phyloP scores from a whole-genome alignment of 495 filamentous ascomycete genomes.

The Trichoderma erinaceum region DNA sequence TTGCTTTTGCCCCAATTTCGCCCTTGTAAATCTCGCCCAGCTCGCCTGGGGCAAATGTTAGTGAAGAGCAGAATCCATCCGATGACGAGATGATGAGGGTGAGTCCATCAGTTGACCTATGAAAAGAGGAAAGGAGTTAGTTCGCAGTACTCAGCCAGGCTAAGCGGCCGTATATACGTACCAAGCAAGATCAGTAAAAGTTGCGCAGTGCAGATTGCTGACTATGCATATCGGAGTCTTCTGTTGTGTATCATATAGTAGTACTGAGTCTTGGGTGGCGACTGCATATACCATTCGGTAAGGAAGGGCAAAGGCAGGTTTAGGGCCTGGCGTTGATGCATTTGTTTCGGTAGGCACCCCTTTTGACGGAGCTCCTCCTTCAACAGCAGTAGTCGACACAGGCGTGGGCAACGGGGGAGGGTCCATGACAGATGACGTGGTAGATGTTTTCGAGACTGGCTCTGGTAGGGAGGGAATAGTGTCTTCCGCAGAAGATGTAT shows the following conservation, averaged over 20 bases:
- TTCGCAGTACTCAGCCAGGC: conserved; percentile 12
- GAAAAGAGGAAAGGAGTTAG: conserved; percentile 28
- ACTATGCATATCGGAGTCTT: conserved; percentile 86
- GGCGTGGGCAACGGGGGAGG: conserved; percentile 63
- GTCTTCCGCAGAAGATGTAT: conserved; percentile 83
- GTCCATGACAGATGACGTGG: conserved; percentile 67
- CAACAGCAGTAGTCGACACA: conserved; percentile 22
- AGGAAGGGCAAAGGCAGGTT: conserved; percentile 71
- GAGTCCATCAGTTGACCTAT: conserved; percentile 87
- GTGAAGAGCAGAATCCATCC: conserved; percentile 91
- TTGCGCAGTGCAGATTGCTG: conserved; percentile 94
- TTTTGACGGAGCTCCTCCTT: conserved; percentile 39
- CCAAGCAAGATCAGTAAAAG: conserved; percentile 96
- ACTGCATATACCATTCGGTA: conserved; percentile 97
- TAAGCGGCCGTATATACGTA: conserved; percentile 37
- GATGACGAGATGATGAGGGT: conserved; percentile 94
- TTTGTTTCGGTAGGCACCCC: conserved; percentile 30
- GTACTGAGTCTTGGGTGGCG: conserved; percentile 92
- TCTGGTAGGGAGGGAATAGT: conserved; percentile 78
- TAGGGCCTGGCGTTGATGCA: conserved; percentile 47
- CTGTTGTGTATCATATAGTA: conserved; percentile 97
- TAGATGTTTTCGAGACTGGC: conserved; percentile 57
- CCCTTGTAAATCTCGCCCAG: conserved; percentile 81
- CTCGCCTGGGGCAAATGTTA: conserved; percentile 79
- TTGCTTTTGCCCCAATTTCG: conserved; percentile 39